These are phyloP conservation scores for Musa itinerans DNA, from an alignment of 176 grass and related monocot species.

Conservation along the genomic window DNA sequence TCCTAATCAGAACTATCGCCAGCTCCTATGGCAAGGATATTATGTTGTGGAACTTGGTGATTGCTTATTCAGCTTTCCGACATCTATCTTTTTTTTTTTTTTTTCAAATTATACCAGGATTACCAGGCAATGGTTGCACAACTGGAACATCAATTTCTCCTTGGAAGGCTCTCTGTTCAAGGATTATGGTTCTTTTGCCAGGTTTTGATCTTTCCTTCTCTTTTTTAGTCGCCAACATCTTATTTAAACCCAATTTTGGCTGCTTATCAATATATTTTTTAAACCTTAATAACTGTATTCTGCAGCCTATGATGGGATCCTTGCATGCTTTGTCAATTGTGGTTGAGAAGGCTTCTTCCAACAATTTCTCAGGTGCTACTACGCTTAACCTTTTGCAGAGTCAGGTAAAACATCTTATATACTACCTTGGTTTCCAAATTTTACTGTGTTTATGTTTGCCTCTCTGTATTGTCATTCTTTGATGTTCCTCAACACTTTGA, in stretches of 20 bases:
- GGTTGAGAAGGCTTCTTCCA: slow-evolving; percentile 66
- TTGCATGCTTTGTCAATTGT: slow-evolving; percentile 76
- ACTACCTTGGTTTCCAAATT: not conserved
- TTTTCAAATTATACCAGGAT: slow-evolving; percentile 39
- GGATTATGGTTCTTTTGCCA: slow-evolving; percentile 93
- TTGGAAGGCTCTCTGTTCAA: slow-evolving; percentile 83
- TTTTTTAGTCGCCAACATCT: slow-evolving; percentile 12
- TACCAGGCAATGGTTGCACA: slow-evolving; percentile 98
- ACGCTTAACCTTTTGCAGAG: slow-evolving; percentile 95
- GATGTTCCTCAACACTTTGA: not conserved
- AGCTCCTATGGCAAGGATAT: not conserved
- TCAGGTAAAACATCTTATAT: slow-evolving; percentile 37
- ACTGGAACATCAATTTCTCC: slow-evolving; percentile 80
- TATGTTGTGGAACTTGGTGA: not conserved
- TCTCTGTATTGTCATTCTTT: not conserved
- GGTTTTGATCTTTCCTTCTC: slow-evolving; percentile 34
- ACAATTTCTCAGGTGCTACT: slow-evolving; percentile 58
- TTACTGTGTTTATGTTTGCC: not conserved
- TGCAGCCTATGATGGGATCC: slow-evolving; percentile 90
- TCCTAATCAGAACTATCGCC: not conserved
- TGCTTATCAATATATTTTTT: too few species aligned
- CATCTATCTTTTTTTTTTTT: slow-evolving; percentile 15
- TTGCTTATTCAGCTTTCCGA: slow-evolving; percentile 15
- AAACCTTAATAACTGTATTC: not conserved
- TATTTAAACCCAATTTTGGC: not conserved